Evolutionary conservation across 331 rosid species (phyloP), one percentile per base, ranked within the genome.

Genomic region (Acacia concinna): DNA sequence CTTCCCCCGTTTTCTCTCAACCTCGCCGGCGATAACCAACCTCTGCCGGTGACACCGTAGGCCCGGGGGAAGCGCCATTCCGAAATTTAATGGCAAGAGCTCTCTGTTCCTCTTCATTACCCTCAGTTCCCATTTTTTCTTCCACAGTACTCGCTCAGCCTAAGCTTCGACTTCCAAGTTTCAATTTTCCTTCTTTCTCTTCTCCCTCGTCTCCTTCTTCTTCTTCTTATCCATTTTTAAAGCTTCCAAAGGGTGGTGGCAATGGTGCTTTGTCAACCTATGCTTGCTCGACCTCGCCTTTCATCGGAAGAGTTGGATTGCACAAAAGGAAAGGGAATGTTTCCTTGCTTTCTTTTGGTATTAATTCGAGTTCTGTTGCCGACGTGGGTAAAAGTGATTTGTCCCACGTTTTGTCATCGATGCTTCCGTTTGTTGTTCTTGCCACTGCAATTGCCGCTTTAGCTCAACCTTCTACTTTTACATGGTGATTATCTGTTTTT

Each of bases 371-470:
- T 78, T 51, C 57, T 38, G 74, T 46, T 9, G 83, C 77, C 3
- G 87, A 82, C 59, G 70, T 5, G 31, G 85, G 82, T 2, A 79
- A 84, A 76, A 65, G 82, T n/a, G 91, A 91, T 81, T 86, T 83
- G 79, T 90, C 98, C 54, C 96, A 87, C 83, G 8, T 86, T 78
- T 77, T 95, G 32, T 93, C 99, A 8, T 95, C 94, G 60, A 83
- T 90, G 88, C 99, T 95, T 89, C 99, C 99, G 5, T 89, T 95
- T 83, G 94, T 93, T 71, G 99, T 95, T 54, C 96, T 90, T 57
- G 92, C 85, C 32, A 95, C 98, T 4, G 98, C 96, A 21, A 78
- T 93, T 83, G 93, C 90, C 10, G 99, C 99, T 81, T 86, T 95
- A 17, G 84, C 87, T 79, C 90, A 89, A 79, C 99, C 99, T 76